Percentiles rank a stretch among this genome's conserved stretches.
These are phyloP conservation scores for Tricholoma flavovirens DNA, from an alignment of 768 basidiomycete genomes.

Conservation along the genomic window DNA sequence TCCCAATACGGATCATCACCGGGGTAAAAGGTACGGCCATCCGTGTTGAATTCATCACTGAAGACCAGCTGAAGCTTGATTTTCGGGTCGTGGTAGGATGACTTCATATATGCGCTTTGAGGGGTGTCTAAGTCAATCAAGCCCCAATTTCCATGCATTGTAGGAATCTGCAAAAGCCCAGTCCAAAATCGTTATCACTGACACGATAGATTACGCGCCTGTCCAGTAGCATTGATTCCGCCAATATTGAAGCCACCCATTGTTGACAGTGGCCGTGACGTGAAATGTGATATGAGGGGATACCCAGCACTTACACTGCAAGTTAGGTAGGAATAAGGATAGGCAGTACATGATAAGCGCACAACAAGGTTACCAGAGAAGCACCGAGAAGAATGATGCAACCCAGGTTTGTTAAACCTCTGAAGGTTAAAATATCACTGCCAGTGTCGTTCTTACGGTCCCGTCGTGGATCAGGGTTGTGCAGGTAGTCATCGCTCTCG, in stretches of 20 bases:
- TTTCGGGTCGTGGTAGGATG: constrained; percentile 47
- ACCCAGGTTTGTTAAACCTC: constrained; percentile 70
- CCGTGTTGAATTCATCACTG: constrained; percentile 83
- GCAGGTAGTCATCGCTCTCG: constrained; percentile 68
- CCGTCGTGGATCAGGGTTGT: constrained; percentile 64
- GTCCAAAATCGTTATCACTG: background rate
- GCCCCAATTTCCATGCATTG: constrained; percentile 56
- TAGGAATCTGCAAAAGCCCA: constrained; percentile 41
- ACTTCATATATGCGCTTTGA: constrained; percentile 42
- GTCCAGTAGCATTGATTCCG: constrained; percentile 72
- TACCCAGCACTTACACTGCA: constrained; percentile 51
- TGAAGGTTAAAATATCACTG: constrained; percentile 56
- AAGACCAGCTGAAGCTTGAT: constrained; percentile 66
- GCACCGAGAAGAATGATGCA: constrained; percentile 53
- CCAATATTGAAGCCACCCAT: constrained; percentile 68
- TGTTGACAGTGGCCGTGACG: constrained; percentile 35
- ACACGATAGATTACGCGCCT: constrained; percentile 32
- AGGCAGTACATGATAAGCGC: constrained; percentile 16
- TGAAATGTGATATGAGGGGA: constrained; percentile 56
- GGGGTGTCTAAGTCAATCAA: constrained; percentile 80
- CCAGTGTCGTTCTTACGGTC: constrained; percentile 53
- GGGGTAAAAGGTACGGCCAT: constrained; percentile 77
- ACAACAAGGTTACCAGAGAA: constrained; percentile 59
- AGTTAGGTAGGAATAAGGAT: background rate
- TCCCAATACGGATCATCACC: constrained; percentile 93